Conservation (phyloP, 2,329 filamentous ascomycete species). For the Pseudogymnoascus sp. region DNA sequence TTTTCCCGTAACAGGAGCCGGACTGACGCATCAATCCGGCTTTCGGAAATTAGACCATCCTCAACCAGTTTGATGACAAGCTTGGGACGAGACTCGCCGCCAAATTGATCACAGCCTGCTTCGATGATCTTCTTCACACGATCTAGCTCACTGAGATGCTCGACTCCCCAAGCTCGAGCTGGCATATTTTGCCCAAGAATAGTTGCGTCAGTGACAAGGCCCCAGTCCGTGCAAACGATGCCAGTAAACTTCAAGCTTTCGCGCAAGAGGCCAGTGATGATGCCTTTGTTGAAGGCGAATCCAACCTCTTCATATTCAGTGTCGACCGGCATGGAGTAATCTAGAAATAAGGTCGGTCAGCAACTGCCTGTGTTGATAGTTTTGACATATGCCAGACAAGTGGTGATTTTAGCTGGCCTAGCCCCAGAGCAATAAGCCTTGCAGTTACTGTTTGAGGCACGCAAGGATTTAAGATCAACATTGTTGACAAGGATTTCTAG, state of each 20-base stretch:
- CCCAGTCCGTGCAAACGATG: slow-evolving; percentile 47
- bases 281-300: slow-evolving; percentile 44
- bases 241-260: slow-evolving; percentile 43
- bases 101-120: slow-evolving; percentile 46
- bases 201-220: slow-evolving; percentile 39
- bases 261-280: slow-evolving; percentile 43
- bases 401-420: no score
- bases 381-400: no score
- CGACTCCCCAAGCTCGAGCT: slow-evolving; percentile 44
- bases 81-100: slow-evolving; percentile 42
- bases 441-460: no score
- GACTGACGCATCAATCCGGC: no score
- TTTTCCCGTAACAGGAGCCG: no score
- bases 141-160: slow-evolving; percentile 37
- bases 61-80: slow-evolving; percentile 32
- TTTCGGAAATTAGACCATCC: no score
- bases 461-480: no score
- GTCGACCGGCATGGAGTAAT: slow-evolving; percentile 42
- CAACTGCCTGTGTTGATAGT: no score
- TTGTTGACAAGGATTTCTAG: no score
- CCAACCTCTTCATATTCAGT: slow-evolving; percentile 41
- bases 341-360: no score
- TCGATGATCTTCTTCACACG: slow-evolving; percentile 38
- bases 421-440: no score
- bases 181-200: slow-evolving; percentile 40